Percentiles rank a stretch among this genome's conserved stretches.
Evolutionary conservation across 2,329 filamentous ascomycete genomes (phyloP).

Genomic region (Penicillium sp.): DNA sequence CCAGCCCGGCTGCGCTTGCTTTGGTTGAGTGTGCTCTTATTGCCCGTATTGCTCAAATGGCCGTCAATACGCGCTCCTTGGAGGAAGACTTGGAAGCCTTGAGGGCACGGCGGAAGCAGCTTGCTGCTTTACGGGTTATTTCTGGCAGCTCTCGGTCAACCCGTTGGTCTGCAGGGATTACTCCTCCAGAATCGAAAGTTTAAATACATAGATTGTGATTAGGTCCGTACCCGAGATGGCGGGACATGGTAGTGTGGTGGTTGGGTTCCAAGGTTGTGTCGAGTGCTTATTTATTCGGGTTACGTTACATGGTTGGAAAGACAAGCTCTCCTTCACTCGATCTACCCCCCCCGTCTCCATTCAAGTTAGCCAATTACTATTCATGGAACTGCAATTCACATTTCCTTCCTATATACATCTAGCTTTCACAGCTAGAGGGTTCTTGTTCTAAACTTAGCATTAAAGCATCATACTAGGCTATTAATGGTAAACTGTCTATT

Average conservation of each 20-base stretch:
- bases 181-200: neutral
- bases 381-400: neutral
- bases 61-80: neutral
- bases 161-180: neutral
- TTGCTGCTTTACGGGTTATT: neutral
- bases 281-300: neutral
- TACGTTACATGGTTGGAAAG: neutral
- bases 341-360: neutral
- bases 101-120: neutral
- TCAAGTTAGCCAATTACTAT: neutral
- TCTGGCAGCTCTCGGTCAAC: neutral
- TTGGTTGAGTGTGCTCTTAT: neutral
- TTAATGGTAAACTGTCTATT: neutral
- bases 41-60: neutral
- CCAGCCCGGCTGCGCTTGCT: neutral
- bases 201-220: neutral
- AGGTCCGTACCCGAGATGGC: neutral
- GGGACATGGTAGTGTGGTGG: neutral
- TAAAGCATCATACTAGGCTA: too few relatives aligned
- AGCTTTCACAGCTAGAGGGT: neutral
- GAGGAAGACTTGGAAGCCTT: neutral
- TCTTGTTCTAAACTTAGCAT: neutral
- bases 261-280: neutral
- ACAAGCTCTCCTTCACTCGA: neutral
- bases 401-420: too few relatives aligned